A percentile compares a stretch with the other conserved stretches of the same genome.
phyloP scores from a whole-genome alignment of 495 filamentous ascomycete genomes.

The Choiromyces venosus region DNA sequence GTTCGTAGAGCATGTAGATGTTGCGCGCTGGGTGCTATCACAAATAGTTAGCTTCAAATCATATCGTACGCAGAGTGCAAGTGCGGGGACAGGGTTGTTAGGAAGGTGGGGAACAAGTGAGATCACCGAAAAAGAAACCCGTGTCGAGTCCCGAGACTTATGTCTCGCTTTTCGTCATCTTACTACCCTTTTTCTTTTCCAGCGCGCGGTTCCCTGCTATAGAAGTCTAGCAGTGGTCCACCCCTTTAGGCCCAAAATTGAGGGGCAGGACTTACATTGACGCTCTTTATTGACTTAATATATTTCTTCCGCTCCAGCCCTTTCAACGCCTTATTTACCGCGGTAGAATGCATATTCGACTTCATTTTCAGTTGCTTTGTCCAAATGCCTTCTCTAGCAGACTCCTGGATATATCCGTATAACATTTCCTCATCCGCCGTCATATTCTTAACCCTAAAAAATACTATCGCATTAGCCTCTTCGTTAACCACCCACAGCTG shows the following conservation, averaged over 20 bases:
- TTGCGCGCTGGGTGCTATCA: slow-evolving; percentile 58
- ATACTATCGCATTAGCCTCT: slow-evolving; percentile 4
- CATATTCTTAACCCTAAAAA: slow-evolving; percentile 39
- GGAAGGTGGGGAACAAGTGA: neutral
- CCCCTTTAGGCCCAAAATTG: neutral
- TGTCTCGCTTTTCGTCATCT: slow-evolving; percentile 25
- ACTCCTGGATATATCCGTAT: slow-evolving; percentile 77
- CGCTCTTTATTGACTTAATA: slow-evolving; percentile 56
- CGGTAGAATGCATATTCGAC: slow-evolving; percentile 71
- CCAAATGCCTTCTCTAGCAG: slow-evolving; percentile 80
- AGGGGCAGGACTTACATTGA: slow-evolving; percentile 44
- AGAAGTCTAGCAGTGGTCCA: neutral
- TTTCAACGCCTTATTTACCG: slow-evolving; percentile 69
- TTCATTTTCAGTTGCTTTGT: slow-evolving; percentile 67
- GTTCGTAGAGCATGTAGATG: slow-evolving; percentile 62
- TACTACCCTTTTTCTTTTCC: neutral
- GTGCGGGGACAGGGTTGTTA: neutral
- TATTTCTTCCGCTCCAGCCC: slow-evolving; percentile 60
- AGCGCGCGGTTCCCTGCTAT: neutral
- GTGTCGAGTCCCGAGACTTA: slow-evolving; percentile 29
- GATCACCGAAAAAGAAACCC: slow-evolving; percentile 28
- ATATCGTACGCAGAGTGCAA: neutral
- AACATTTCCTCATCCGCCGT: slow-evolving; percentile 66
- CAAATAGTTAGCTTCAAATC: slow-evolving; percentile 9
- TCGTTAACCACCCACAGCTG: too few species aligned